Evolutionary conservation across 176 grass and related monocot species (phyloP), one percentile per base, ranked within the genome.

Genomic region (Puccinellia tenuiflora): DNA sequence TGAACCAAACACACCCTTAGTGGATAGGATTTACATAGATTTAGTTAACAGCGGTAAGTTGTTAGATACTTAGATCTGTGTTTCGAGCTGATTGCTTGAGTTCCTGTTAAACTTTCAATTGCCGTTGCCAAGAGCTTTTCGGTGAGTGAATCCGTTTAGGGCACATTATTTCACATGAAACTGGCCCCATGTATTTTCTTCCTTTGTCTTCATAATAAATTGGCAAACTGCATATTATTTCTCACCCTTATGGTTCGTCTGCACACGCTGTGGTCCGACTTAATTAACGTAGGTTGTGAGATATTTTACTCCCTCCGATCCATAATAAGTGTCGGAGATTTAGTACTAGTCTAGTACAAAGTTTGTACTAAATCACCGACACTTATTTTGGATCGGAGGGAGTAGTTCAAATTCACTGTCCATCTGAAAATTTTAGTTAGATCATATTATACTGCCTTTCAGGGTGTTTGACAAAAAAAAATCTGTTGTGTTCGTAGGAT

Each of bases 51-150:
- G n/a, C n/a, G n/a, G n/a, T n/a, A n/a, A n/a, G 16, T 66, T 21
- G 30, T 61, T 67, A 11, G 22, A 80, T 10, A 8, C 34, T 18
- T 66, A 37, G 51, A 53, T 53, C 16, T 48, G 69, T 45, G 51
- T 57, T 7, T 71, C 9, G 24, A 82, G 52, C 51, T 72, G 51
- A 43, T 83, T 61, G 26, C 53, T 82, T 83, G 68, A 60, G 21
- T 57, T 57, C 26, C 12, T 34, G 11, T 15, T 73, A 53, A 73
- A 73, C 24, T 83, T 59, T 12, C 53, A 73, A 35, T 8, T 0
- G 14, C 20, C 24, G 0, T 20, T 82, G 38, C 11, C 20, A 45
- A 60, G 26, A 22, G 7, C 16, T 22, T 73, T 61, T 42, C 21
- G 4, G 4, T 21, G 42, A n/a, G 13, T 4, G n/a, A 18, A 73